These are phyloP conservation scores for Boletus semigastroideus DNA, from an alignment of 1,284 basidiomycete genomes.

Conservation along the genomic window DNA sequence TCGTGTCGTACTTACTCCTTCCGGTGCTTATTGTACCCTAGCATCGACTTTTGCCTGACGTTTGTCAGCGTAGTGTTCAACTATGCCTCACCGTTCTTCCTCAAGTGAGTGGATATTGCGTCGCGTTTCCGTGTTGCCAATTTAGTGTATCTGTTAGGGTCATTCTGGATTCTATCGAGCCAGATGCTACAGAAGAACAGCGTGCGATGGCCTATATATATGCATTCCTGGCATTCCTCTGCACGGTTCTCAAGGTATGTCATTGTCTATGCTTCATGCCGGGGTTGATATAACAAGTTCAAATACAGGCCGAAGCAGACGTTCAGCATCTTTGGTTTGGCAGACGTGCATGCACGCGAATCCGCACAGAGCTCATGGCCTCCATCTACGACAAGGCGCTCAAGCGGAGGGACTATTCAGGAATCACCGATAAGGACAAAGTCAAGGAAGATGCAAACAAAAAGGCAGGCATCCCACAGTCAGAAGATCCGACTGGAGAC, in stretches of 20 bases:
- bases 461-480: slow-evolving; percentile 15
- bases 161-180: slow-evolving; percentile 35
- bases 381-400: slow-evolving; percentile 90
- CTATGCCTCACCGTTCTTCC: slow-evolving; percentile 54
- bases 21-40: slow-evolving; percentile 11
- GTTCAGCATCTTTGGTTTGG: slow-evolving; percentile 68
- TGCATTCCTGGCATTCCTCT: slow-evolving; percentile 55
- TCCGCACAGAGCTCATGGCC: slow-evolving; percentile 61
- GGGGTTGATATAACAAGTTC: not conserved
- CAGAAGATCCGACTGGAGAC: slow-evolving; percentile 35
- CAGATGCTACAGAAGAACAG: slow-evolving; percentile 36
- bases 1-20: not conserved
- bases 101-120: slow-evolving; percentile 29
- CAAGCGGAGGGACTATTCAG: slow-evolving; percentile 82
- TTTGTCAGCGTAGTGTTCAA: slow-evolving; percentile 54
- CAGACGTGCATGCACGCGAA: slow-evolving; percentile 55
- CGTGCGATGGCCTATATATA: slow-evolving; percentile 62
- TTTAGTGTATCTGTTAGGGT: slow-evolving; percentile 20
- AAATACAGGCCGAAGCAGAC: slow-evolving; percentile 51
- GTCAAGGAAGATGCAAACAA: slow-evolving; percentile 17
- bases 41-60: slow-evolving; percentile 67
- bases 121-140: not conserved
- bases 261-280: not conserved
- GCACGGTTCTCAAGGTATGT: slow-evolving; percentile 46
- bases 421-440: slow-evolving; percentile 61